phyloP scores from a whole-genome alignment of 805 yeast species.

The Schizosaccharomyces cryophilus region DNA sequence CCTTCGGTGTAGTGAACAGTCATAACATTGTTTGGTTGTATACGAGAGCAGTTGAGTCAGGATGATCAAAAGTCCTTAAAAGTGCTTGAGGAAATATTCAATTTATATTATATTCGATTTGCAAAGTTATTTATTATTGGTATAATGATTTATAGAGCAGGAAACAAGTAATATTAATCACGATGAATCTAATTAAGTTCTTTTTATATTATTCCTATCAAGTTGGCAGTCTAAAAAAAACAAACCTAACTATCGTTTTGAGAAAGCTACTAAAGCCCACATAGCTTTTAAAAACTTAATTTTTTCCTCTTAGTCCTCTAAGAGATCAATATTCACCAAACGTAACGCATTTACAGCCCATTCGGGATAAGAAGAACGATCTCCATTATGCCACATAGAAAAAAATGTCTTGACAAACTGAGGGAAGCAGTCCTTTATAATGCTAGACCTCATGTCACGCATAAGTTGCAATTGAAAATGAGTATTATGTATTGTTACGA shows the following conservation, averaged over 20 bases:
- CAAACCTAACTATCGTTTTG: no score
- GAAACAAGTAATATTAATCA: no score
- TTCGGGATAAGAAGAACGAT: constrained; percentile 14
- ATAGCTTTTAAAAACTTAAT: neutral
- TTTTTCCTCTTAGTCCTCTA: constrained; percentile 4
- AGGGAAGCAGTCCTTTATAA: constrained; percentile 17
- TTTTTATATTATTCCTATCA: no score
- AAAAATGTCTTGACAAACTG: constrained; percentile 17
- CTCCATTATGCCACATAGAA: constrained; percentile 14
- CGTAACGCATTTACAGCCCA: constrained; percentile 22
- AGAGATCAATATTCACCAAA: constrained; percentile 15
- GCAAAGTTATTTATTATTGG: no score
- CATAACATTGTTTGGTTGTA: neutral
- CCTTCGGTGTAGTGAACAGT: neutral
- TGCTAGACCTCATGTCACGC: constrained; percentile 18
- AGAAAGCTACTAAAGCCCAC: neutral
- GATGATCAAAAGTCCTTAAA: neutral
- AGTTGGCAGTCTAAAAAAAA: no score
- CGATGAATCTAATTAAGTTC: no score
- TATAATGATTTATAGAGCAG: no score
- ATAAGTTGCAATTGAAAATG: constrained; percentile 21
- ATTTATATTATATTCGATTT: no score
- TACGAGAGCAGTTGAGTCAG: neutral
- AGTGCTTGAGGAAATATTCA: no score
- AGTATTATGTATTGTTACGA: constrained; percentile 21